Evolutionary conservation across 768 basidiomycete genomes (phyloP).

Genomic region (Tulasnella sp.): DNA sequence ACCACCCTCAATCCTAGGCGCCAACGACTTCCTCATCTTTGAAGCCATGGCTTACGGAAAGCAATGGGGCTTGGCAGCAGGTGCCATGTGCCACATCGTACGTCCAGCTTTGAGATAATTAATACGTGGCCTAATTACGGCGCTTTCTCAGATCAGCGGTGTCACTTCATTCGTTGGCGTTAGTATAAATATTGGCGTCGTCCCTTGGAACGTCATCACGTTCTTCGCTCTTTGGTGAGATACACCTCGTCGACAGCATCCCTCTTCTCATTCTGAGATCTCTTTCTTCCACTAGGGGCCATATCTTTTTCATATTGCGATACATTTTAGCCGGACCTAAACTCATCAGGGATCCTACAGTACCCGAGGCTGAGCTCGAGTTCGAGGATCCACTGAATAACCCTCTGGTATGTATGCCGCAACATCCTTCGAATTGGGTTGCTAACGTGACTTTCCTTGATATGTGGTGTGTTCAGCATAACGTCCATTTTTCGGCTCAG

Average conservation of each 20-base stretch:
- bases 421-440: no score
- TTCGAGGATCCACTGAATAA: neutral
- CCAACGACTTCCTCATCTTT: constrained; percentile 1
- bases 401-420: neutral
- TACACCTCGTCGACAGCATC: neutral
- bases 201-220: neutral
- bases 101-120: neutral
- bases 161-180: neutral
- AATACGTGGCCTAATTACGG: neutral
- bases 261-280: no score
- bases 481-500: no score
- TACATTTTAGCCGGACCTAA: neutral
- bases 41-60: neutral
- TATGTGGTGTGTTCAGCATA: no score
- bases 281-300: neutral
- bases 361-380: neutral
- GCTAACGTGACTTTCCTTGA: no score
- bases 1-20: no score
- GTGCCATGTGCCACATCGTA: neutral
- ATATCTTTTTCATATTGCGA: neutral
- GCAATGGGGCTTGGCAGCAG: neutral
- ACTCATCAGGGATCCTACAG: neutral
- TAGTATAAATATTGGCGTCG: neutral
- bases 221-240: neutral
- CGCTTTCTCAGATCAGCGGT: neutral